phyloP scores from a whole-genome alignment of 164 flowering plant species.

The Warburgia ugandensis region DNA sequence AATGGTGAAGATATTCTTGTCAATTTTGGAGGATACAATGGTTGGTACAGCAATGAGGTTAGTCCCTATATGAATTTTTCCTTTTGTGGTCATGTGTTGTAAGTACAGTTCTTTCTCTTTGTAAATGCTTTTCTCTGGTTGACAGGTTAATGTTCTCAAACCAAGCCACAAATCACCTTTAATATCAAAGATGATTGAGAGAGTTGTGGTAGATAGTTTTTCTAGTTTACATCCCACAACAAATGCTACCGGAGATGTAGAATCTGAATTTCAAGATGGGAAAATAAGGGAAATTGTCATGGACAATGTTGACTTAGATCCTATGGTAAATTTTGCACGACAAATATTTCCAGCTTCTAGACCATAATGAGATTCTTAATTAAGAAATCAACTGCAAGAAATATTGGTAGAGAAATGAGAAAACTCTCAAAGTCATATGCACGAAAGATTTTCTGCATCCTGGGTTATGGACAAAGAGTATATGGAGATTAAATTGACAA shows the following conservation, averaged over 20 bases:
- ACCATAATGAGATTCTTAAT: neutral
- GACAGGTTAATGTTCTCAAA: conserved; percentile 80
- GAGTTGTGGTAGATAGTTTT: conserved; percentile 68
- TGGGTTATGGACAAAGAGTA: no score
- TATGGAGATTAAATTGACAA: no score
- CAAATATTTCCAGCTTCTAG: neutral
- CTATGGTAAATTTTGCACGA: conserved; percentile 32
- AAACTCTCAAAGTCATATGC: no score
- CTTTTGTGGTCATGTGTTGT: conserved; percentile 2
- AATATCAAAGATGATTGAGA: conserved; percentile 58
- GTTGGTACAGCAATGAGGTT: conserved; percentile 95
- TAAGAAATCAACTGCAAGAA: neutral
- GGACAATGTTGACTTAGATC: conserved; percentile 63
- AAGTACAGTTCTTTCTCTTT: conserved; percentile 1
- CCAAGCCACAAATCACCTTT: conserved; percentile 87
- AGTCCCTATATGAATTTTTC: conserved; percentile 2
- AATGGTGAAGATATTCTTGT: conserved; percentile 83
- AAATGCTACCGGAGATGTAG: conserved; percentile 69
- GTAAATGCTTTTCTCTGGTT: conserved; percentile 10
- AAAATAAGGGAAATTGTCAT: conserved; percentile 77
- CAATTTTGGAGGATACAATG: conserved; percentile 98
- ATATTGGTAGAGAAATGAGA: neutral
- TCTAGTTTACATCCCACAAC: conserved; percentile 62
- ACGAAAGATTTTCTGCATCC: no score
- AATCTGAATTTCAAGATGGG: conserved; percentile 77